phyloP scores from a whole-genome alignment of 305 asterid genomes.

The Euphrasia arctica region DNA sequence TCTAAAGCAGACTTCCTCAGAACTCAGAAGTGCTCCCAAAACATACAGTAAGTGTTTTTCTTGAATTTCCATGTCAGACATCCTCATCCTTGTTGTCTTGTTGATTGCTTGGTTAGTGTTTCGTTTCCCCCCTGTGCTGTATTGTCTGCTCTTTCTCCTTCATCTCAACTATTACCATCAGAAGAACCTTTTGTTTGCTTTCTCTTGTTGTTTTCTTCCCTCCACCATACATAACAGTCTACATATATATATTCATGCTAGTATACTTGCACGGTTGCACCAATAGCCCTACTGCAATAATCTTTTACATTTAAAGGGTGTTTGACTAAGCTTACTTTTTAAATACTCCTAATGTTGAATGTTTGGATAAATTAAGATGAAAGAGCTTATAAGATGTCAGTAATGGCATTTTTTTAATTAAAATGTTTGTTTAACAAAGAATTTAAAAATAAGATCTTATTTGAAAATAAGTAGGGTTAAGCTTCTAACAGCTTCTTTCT shows the following conservation, averaged over 20 bases:
- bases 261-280: too few species aligned
- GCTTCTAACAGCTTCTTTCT: too few species aligned
- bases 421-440: too few species aligned
- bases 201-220: neutral
- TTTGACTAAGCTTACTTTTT: too few species aligned
- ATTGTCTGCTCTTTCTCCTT: slow-evolving; percentile 1
- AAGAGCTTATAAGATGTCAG: too few species aligned
- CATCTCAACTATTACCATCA: neutral
- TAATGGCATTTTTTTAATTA: too few species aligned
- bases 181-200: neutral
- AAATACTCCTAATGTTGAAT: too few species aligned
- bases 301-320: too few species aligned
- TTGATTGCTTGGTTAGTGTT: neutral
- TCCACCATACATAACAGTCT: neutral
- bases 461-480: too few species aligned
- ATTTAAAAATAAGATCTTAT: too few species aligned
- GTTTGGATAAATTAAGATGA: too few species aligned
- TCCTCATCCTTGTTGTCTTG: neutral
- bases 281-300: too few species aligned
- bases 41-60: neutral
- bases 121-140: neutral
- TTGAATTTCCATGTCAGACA: neutral
- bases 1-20: neutral
- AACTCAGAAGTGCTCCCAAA: neutral
- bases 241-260: neutral